Conservation (phyloP, 495 filamentous ascomycete species). For the Clohesyomyces aquaticus region DNA sequence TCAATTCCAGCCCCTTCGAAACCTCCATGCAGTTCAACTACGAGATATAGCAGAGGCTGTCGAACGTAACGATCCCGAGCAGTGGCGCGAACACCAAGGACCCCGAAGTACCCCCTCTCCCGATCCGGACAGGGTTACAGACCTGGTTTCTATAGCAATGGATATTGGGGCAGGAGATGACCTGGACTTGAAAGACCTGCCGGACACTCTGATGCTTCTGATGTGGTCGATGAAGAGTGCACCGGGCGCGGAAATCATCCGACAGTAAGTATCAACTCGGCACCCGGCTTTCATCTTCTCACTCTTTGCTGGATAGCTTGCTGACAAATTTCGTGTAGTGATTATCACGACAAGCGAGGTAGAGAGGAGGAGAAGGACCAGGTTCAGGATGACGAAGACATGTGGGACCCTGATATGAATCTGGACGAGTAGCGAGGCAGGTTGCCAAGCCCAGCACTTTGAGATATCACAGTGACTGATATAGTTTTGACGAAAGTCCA, state of each 20-base stretch:
- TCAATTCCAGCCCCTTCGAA: not conserved
- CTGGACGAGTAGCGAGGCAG: no score
- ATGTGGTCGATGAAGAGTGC: not conserved
- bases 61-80: constrained; percentile 22
- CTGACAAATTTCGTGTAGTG: no score
- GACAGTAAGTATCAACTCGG: not conserved
- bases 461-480: no score
- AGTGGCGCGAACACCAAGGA: constrained; percentile 10
- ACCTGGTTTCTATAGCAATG: not conserved
- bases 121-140: not conserved
- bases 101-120: not conserved
- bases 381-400: not conserved
- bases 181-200: not conserved
- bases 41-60: constrained; percentile 12
- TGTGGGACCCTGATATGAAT: not conserved
- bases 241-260: not conserved
- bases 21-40: not conserved
- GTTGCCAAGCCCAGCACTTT: no score
- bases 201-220: not conserved
- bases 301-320: no score
- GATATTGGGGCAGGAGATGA: not conserved
- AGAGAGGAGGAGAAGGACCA: no score
- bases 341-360: no score
- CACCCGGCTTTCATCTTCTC: no score
- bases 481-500: no score